Percentiles rank a stretch among this genome's conserved stretches.
Evolutionary conservation across 208 protist genomes (phyloP).

Genomic region (Leishmania martiniquensis): DNA sequence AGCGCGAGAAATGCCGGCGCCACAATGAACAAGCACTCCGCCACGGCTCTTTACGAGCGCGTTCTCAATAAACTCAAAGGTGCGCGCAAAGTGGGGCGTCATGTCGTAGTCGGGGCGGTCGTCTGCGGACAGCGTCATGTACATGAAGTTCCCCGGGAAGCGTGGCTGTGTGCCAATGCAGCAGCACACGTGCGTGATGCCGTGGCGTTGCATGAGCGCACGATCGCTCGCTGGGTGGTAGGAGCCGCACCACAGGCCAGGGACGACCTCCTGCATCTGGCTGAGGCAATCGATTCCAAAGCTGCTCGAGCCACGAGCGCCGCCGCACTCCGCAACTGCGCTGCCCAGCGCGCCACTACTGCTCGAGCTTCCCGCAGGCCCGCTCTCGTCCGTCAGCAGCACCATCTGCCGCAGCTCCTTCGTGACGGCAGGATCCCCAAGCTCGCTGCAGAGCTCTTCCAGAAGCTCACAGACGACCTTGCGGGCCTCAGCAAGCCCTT

Average conservation of each 20-base stretch:
- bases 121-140: conserved; percentile 49
- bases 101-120: conserved; percentile 61
- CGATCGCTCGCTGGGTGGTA: conserved; percentile 64
- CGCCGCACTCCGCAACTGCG: background rate
- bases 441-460: conserved; percentile 16
- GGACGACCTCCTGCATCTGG: conserved; percentile 80
- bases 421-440: conserved; percentile 8
- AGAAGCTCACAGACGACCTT: conserved; percentile 23
- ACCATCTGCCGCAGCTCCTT: conserved; percentile 21
- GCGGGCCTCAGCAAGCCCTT: conserved; percentile 22
- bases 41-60: conserved; percentile 48
- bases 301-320: background rate
- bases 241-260: conserved; percentile 80
- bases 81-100: conserved; percentile 47
- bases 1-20: conserved; percentile 82
- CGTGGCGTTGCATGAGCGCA: conserved; percentile 35
- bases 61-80: conserved; percentile 80
- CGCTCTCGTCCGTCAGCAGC: conserved; percentile 3
- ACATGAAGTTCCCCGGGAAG: conserved; percentile 69
- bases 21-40: conserved; percentile 83
- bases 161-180: conserved; percentile 57
- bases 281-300: conserved; percentile 12
- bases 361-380: background rate
- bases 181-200: conserved; percentile 79
- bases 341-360: background rate